A percentile compares a stretch with the other conserved stretches of the same genome.
These are phyloP conservation scores for Leccinum pachyderme DNA, from an alignment of 1,284 basidiomycete genomes.

Conservation along the genomic window DNA sequence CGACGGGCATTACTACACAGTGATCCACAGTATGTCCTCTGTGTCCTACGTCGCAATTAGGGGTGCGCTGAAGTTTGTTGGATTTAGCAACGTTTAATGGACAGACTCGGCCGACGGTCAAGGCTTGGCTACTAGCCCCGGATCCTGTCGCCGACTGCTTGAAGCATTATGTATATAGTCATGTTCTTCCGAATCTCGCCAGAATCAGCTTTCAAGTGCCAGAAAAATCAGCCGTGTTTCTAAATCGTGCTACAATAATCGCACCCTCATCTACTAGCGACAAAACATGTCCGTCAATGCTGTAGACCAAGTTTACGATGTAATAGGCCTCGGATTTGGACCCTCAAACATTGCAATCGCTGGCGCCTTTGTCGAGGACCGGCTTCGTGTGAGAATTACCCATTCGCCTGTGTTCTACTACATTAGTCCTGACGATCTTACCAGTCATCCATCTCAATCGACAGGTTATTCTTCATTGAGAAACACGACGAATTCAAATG, in stretches of 20 bases:
- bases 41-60: neutral
- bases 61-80: neutral
- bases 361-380: conserved; percentile 48
- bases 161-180: neutral
- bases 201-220: neutral
- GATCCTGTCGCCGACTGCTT: neutral
- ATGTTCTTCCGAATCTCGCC: neutral
- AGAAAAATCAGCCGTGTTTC: neutral
- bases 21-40: neutral
- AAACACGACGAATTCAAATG: conserved; percentile 48
- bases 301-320: conserved; percentile 38
- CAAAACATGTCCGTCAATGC: conserved; percentile 6
- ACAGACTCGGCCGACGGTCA: neutral
- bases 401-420: conserved; percentile 1
- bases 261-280: neutral
- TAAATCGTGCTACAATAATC: neutral
- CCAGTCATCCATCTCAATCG: conserved; percentile 29
- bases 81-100: neutral
- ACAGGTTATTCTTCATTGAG: conserved; percentile 51
- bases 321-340: conserved; percentile 59
- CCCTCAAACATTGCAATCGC: conserved; percentile 59
- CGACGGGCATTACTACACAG: neutral
- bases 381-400: conserved; percentile 7
- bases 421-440: neutral
- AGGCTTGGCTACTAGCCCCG: neutral